Base-by-base conservation (phyloP, 163 green algal genomes). In the Trebouxiophyceae sp. region DNA sequence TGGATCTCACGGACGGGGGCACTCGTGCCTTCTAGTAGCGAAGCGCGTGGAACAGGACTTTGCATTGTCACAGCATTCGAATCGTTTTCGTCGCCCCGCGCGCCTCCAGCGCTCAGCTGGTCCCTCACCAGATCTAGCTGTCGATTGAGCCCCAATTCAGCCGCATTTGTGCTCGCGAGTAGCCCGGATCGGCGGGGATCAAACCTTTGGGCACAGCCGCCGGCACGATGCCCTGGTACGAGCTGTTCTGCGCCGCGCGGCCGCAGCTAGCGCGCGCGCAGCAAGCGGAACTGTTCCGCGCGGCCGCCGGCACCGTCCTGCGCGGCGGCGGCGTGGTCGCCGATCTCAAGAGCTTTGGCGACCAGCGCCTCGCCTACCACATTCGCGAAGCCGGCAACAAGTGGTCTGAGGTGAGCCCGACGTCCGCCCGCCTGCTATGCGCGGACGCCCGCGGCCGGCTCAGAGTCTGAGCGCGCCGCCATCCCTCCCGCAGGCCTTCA, bases 201-300 rank as follows among this genome's bases (percentile, higher is more conserved):
- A n/a, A n/a, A n/a, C n/a, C n/a, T n/a, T n/a, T 50, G 39, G 39
- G 19, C 39, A 50, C 19, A 50, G 39, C 39, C 39, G 39, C n/a
- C n/a, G n/a, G n/a, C n/a, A 16, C 39, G 12, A 96, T 96, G 89
- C 87, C 87, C 1, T 60, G 94, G 26, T 96, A 96, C 60, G 86
- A 95, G 76, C 69, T 96, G 28, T 87, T 96, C 24, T 89, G 78
- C 66, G 56, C 96, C 24, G 81, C 81, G 22, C 82, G 81, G 73
- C 88, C 89, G 0, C 54, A 67, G 1, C 31, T 91, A 5, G 27
- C 60, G 1, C 71, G 71, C 39, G n/a, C 61, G 1, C 61, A 80
- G 16, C 44, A 89, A 23, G 68, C 65, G 1, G 27, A 68, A 1
- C 77, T 95, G 24, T 84, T 96, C 23, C 70, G 77, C n/a, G 66